Evolutionary conservation across 2,329 filamentous ascomycete genomes (phyloP).

Genomic region (Alternaria alternata): DNA sequence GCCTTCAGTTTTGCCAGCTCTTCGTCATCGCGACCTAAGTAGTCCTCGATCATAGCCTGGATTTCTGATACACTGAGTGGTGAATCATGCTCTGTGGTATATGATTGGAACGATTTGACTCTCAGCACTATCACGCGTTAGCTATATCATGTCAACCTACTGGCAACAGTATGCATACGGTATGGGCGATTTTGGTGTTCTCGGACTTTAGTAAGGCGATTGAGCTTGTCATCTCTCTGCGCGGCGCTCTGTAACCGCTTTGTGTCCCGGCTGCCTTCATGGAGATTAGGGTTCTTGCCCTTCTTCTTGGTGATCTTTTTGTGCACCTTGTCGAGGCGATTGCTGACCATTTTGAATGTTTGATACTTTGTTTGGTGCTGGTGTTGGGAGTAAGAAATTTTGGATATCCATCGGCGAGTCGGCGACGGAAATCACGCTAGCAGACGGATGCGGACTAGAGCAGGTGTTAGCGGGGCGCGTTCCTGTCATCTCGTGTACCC

Average conservation of each 20-base stretch:
- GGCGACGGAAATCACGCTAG: conserved; percentile 26
- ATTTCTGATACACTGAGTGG: conserved; percentile 62
- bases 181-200: conserved; percentile 78
- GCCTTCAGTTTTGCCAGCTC: conserved; percentile 72
- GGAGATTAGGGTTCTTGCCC: conserved; percentile 75
- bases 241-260: conserved; percentile 80
- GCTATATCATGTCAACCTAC: not conserved
- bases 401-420: conserved; percentile 28
- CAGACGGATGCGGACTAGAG: conserved; percentile 5
- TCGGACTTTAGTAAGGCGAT: conserved; percentile 72
- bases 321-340: conserved; percentile 79
- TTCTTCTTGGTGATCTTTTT: conserved; percentile 93
- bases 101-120: conserved; percentile 75
- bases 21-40: conserved; percentile 71
- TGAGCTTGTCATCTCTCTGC: conserved; percentile 82
- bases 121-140: conserved; percentile 64
- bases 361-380: conserved; percentile 16
- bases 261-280: conserved; percentile 89
- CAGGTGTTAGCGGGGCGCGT: conserved; percentile 31
- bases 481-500: conserved; percentile 22
- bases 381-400: conserved; percentile 32
- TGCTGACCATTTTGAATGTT: conserved; percentile 50
- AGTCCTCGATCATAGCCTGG: conserved; percentile 59
- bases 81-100: conserved; percentile 62
- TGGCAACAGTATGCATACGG: conserved; percentile 59